phyloP scores from a whole-genome alignment of 2,329 filamentous ascomycete genomes.

The Monilinia vaccinii-corymbosi region DNA sequence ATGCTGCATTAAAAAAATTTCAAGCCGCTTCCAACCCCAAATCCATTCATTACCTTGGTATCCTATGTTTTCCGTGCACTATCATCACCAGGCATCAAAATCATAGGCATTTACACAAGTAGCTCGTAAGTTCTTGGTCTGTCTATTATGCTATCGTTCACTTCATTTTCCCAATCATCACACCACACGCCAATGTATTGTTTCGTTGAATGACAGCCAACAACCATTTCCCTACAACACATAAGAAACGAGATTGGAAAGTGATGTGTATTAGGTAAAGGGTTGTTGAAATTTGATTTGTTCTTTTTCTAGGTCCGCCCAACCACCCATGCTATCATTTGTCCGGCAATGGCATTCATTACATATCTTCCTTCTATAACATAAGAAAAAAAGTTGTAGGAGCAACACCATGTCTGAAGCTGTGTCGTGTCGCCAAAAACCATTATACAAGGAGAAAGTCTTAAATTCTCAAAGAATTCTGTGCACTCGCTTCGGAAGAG shows the following conservation, averaged over 20 bases:
- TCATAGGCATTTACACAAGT: not conserved
- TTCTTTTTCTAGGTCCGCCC: conserved; percentile 1
- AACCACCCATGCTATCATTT: conserved; percentile 3
- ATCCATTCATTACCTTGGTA: not conserved
- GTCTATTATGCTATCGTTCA: conserved; percentile 7
- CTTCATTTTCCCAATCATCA: conserved; percentile 1
- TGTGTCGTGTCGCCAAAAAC: not conserved
- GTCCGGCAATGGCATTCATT: not conserved
- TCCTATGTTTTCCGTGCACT: not conserved
- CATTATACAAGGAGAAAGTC: conserved; percentile 7
- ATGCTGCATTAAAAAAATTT: not conserved
- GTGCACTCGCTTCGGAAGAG: conserved; percentile 5
- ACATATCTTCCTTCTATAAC: conserved; percentile 2
- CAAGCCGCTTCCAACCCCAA: not conserved
- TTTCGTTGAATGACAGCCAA: not conserved
- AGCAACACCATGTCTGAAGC: not conserved
- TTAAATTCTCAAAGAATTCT: conserved; percentile 16
- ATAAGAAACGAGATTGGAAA: conserved; percentile 12
- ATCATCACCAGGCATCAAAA: not conserved
- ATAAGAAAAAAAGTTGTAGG: not conserved
- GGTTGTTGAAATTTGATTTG: not conserved
- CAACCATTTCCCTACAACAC: conserved; percentile 15
- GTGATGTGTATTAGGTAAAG: not conserved
- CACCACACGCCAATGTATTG: conserved; percentile 1
- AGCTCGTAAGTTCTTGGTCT: conserved; percentile 1